Percentiles rank a stretch among this genome's conserved stretches.
Evolutionary conservation across 108 stramenopile species (phyloP).

Genomic region (Aurantiochytrium sp.): DNA sequence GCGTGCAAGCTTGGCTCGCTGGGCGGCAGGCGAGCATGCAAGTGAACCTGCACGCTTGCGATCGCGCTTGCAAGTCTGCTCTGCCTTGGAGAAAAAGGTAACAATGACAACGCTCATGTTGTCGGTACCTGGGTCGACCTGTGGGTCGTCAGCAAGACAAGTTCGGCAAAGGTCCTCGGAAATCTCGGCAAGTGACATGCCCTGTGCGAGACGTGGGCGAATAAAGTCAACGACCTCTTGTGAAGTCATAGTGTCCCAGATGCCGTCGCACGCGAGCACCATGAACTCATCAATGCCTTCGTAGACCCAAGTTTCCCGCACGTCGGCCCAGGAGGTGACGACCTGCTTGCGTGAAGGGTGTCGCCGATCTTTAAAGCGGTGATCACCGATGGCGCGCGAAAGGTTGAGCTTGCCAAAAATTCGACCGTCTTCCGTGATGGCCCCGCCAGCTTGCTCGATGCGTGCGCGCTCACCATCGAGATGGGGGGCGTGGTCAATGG

Average conservation of each 20-base stretch:
- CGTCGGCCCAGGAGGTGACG: constrained; percentile 84
- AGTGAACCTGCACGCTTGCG: neutral
- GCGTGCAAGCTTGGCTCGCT: too few species aligned
- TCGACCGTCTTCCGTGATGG: constrained; percentile 59
- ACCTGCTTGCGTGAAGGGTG: constrained; percentile 65
- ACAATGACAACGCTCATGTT: constrained; percentile 44
- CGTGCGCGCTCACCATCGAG: constrained; percentile 60
- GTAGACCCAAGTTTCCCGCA: constrained; percentile 54
- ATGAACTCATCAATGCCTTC: constrained; percentile 71
- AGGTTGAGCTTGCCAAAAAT: constrained; percentile 92
- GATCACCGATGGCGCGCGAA: constrained; percentile 87
- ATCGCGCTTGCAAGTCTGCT: neutral
- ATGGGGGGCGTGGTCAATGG: constrained; percentile 85
- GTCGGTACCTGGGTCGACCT: constrained; percentile 31
- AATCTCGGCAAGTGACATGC: neutral
- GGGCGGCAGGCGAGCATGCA: too few species aligned
- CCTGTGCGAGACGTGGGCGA: constrained; percentile 52
- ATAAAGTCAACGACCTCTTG: constrained; percentile 71
- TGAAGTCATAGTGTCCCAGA: constrained; percentile 84
- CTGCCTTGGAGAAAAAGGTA: neutral
- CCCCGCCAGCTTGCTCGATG: constrained; percentile 67
- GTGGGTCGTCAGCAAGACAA: neutral
- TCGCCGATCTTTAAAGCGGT: constrained; percentile 57
- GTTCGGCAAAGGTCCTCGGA: neutral
- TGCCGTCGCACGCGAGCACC: constrained; percentile 85